Evolutionary conservation across 495 filamentous ascomycete genomes (phyloP).

Genomic region (Aspergillus sclerotiicarbonarius): DNA sequence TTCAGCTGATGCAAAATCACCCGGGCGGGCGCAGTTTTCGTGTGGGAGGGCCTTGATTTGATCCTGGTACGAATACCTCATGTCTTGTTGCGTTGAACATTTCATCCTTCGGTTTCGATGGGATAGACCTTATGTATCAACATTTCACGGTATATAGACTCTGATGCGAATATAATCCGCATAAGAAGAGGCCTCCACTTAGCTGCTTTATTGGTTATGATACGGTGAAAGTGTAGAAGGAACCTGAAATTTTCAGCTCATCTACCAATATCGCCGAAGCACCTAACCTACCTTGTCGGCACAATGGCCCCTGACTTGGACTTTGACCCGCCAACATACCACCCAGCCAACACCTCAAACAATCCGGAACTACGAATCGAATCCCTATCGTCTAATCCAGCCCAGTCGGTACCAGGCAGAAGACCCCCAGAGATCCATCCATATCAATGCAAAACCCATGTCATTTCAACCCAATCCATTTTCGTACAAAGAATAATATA

Average conservation of each 20-base stretch:
- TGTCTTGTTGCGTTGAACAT: background rate
- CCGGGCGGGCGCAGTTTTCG: background rate
- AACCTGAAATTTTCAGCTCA: background rate
- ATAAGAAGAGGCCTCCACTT: background rate
- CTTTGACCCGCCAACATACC: too few species aligned
- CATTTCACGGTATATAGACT: slow-evolving; percentile 4
- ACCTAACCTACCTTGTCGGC: too few species aligned
- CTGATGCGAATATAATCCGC: background rate
- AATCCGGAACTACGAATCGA: too few species aligned
- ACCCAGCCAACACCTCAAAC: too few species aligned
- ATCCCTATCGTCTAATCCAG: too few species aligned
- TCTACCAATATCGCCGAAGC: background rate
- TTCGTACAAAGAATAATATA: background rate
- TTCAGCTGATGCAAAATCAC: background rate
- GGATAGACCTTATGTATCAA: background rate
- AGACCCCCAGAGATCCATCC: background rate
- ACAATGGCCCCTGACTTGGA: too few species aligned
- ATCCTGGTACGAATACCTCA: background rate
- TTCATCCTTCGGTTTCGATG: background rate
- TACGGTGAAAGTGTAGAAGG: background rate
- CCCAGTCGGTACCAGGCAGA: background rate
- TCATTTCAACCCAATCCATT: background rate
- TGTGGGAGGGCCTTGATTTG: background rate
- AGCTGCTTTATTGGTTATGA: background rate
- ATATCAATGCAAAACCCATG: background rate